A percentile compares a stretch with the other conserved stretches of the same genome.
Evolutionary conservation across 768 basidiomycete genomes (phyloP).

Genomic region (Mycena galericulata): DNA sequence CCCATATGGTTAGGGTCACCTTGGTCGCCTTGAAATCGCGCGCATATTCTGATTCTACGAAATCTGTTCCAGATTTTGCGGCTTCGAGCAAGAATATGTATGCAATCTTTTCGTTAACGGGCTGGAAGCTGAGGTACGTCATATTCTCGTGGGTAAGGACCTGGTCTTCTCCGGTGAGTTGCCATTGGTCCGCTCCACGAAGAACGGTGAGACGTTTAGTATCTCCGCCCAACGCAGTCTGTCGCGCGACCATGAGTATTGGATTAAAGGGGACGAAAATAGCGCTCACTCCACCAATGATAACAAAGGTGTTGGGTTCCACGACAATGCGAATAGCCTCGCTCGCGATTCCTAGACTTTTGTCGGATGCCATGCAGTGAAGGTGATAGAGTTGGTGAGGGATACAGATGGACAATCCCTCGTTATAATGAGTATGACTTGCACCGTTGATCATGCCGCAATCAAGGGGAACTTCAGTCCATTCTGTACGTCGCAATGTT

Average conservation of each 20-base stretch:
- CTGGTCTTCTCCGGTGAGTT: neutral
- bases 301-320: slow-evolving; percentile 4
- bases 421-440: slow-evolving; percentile 1
- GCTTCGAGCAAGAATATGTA: neutral
- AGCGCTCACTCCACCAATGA: slow-evolving; percentile 6
- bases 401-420: neutral
- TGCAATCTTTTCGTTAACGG: neutral
- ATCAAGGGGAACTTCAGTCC: neutral
- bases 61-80: neutral
- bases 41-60: neutral
- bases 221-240: neutral
- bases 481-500: slow-evolving; percentile 1
- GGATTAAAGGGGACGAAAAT: neutral
- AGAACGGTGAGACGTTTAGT: slow-evolving; percentile 2
- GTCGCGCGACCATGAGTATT: neutral
- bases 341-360: slow-evolving; percentile 2
- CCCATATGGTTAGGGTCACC: neutral
- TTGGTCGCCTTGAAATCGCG: slow-evolving; percentile 5
- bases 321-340: slow-evolving; percentile 6
- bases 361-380: slow-evolving; percentile 4
- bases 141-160: neutral
- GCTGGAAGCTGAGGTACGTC: slow-evolving; percentile 9
- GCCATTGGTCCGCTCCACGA: slow-evolving; percentile 6
- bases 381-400: neutral
- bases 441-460: neutral